Conservation (phyloP, 768 basidiomycete species). For the Dictyophora rubrovolvata region DNA sequence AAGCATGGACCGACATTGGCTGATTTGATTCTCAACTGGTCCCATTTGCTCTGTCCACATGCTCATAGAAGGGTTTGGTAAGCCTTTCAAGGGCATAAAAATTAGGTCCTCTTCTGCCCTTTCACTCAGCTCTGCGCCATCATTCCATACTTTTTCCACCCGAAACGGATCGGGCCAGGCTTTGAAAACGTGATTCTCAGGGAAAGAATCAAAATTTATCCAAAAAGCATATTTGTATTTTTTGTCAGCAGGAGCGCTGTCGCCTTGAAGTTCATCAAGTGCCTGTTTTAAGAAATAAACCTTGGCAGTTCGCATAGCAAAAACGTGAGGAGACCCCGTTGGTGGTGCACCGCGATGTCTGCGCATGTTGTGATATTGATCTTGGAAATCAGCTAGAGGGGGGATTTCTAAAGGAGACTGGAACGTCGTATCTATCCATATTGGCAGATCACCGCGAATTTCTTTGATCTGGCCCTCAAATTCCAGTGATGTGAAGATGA, state of each 20-base stretch:
- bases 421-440: conserved; percentile 38
- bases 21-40: conserved; percentile 40
- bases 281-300: conserved; percentile 39
- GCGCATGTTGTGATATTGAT: conserved; percentile 33
- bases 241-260: conserved; percentile 17
- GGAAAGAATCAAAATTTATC: conserved; percentile 47
- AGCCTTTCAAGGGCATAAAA: conserved; percentile 35
- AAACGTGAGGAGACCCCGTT: conserved; percentile 31
- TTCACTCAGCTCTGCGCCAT: conserved; percentile 23
- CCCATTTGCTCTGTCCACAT: conserved; percentile 37
- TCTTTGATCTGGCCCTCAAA: conserved; percentile 24
- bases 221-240: conserved; percentile 47
- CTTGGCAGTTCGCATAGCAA: conserved; percentile 48
- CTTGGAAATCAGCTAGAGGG: conserved; percentile 26
- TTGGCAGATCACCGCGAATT: conserved; percentile 23
- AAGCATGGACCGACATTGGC: conserved; percentile 32
- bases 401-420: conserved; percentile 37
- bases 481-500: conserved; percentile 40
- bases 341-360: conserved; percentile 21
- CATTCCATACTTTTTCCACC: conserved; percentile 31
- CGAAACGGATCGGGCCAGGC: conserved; percentile 38
- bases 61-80: conserved; percentile 23
- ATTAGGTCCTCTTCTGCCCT: conserved; percentile 31
- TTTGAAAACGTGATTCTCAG: conserved; percentile 31
- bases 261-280: conserved; percentile 14